Conservation (phyloP, 768 basidiomycete genomes). For the Gyrodon lividus region DNA sequence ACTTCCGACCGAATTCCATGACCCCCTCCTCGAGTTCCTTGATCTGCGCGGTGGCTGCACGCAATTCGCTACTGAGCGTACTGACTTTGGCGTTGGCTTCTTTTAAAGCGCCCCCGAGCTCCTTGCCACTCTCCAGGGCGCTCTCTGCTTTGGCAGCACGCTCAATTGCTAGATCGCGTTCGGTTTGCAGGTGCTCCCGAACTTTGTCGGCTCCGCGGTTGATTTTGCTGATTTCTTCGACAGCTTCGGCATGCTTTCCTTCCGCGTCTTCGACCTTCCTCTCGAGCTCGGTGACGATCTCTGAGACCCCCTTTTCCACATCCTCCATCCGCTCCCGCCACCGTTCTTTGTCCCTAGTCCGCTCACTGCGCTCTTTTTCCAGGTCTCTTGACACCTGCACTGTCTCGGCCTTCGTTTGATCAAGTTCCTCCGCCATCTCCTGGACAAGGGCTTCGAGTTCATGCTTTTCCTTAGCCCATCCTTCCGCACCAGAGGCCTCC, state of each 20-base stretch:
- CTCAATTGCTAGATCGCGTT: constrained; percentile 55
- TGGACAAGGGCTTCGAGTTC: constrained; percentile 49
- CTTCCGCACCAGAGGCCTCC: constrained; percentile 63
- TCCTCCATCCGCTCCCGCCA: constrained; percentile 73
- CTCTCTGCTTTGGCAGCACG: constrained; percentile 65
- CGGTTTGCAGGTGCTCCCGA: constrained; percentile 45
- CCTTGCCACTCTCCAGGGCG: constrained; percentile 60
- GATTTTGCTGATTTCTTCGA: constrained; percentile 39
- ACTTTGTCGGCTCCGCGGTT: constrained; percentile 47
- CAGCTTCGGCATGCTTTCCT: constrained; percentile 38
- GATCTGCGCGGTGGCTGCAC: constrained; percentile 57
- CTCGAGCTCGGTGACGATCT: constrained; percentile 66
- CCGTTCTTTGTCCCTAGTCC: constrained; percentile 63
- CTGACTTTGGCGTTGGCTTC: constrained; percentile 63
- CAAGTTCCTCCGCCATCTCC: constrained; percentile 31
- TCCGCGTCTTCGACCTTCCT: constrained; percentile 53
- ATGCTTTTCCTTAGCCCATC: constrained; percentile 71
- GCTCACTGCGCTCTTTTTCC: constrained; percentile 53
- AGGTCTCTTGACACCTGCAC: constrained; percentile 46
- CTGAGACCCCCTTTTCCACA: constrained; percentile 67
- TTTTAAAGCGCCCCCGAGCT: constrained; percentile 64
- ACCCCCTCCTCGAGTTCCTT: constrained; percentile 63
- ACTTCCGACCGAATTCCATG: constrained; percentile 46
- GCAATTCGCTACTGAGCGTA: constrained; percentile 55
- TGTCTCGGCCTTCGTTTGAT: constrained; percentile 45